These are phyloP conservation scores for Talaromyces amestolkiae DNA, from an alignment of 2,329 filamentous ascomycete species.

Conservation along the genomic window DNA sequence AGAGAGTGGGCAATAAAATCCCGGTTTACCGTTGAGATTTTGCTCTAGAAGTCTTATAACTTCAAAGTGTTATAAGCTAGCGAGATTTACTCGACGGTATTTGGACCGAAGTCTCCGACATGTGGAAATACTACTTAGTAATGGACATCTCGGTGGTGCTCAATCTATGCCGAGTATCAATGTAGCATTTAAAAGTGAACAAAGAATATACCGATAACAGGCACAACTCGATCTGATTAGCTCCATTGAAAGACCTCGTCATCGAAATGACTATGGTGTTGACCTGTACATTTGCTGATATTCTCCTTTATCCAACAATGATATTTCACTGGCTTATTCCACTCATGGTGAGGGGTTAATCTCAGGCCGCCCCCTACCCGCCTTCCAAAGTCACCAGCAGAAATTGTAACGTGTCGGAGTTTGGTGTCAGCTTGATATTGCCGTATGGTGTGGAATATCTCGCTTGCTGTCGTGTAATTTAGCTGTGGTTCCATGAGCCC, in stretches of 20 bases:
- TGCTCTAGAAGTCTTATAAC: no score
- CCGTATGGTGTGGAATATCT: conserved; percentile 10
- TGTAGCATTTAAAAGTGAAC: no score
- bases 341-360: not conserved
- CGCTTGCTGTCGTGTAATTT: conserved; percentile 1
- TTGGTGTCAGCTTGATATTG: conserved; percentile 10
- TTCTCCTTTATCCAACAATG: conserved; percentile 3
- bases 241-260: not conserved
- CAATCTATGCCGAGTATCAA: no score
- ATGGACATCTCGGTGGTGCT: no score
- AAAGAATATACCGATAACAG: not conserved
- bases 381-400: conserved; percentile 8
- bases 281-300: not conserved
- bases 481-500: conserved; percentile 8
- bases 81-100: no score
- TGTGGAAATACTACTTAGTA: no score
- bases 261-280: not conserved
- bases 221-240: not conserved
- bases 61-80: no score
- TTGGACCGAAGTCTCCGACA: no score
- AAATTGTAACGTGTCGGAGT: conserved; percentile 2
- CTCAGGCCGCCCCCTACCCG: conserved; percentile 1
- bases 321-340: conserved; percentile 2
- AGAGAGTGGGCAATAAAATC: no score
- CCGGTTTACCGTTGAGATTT: no score